Base-by-base conservation (phyloP, 176 grass and related monocot species). In the Metroxylon sagu region DNA sequence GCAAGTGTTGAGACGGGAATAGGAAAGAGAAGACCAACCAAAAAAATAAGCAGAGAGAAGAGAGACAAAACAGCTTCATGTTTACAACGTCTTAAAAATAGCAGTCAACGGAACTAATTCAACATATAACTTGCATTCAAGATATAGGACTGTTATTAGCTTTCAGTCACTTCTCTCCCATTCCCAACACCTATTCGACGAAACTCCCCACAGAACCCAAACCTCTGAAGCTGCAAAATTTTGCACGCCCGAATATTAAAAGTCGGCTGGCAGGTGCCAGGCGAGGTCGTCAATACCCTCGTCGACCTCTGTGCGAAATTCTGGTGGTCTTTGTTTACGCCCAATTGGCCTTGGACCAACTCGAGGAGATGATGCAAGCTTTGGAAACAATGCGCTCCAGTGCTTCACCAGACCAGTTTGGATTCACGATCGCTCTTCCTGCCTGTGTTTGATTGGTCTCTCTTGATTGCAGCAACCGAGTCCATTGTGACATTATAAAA, bases 401-500 rank as follows among this genome's bases (percentile, higher is more conserved):
- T 4, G 48, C 14, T 5, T 12, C 50, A 27, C 59, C 70, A 2
- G 86, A 89, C 67, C 81, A 85, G 59, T 89, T 81, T 19, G 81
- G 82, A 5, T 55, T 75, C 1, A 81, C 81, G 4, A 65, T 81
- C 1, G 71, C 75, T 19, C 67, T 85, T 4, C 85, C 86, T 8
- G 71, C 74, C 16, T 84, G 77, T 18, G 65, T 62, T 1, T 21
- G 77, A 48, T 26, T 81, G 54, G 58, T 28, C 12, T 25, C 48
- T 53, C 62, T 82, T 4, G 35, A n/a, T 66, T 60, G 51, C 6
- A 71, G 86, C 74, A 53, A 16, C 49, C 81, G 71, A 71, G 71
- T 85, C 60, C 86, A 89, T 2, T 81, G 74, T 26, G 74, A 74
- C 5, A 31, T 68, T 29, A n/a, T 81, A 25, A 89, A 82, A 78